phyloP scores from a whole-genome alignment of 306 rosid species.

The Dalbergia cultrata region DNA sequence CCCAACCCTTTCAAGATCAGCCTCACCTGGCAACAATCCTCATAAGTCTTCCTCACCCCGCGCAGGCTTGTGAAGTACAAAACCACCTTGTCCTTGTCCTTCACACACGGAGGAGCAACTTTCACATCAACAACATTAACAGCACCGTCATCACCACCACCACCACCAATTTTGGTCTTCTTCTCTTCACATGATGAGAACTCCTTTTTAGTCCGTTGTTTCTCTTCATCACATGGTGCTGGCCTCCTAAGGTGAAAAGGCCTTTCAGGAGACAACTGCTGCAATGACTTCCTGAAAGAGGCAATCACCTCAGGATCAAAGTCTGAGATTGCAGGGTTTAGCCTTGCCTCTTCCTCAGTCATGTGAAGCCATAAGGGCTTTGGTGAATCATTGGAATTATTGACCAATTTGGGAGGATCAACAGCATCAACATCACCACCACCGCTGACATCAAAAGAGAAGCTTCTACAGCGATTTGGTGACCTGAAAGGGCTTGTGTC shows the following conservation, averaged over 20 bases:
- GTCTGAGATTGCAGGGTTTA: constrained; percentile 49
- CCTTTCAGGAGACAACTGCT: constrained; percentile 47
- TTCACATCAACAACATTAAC: constrained; percentile 32
- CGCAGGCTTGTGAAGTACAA: constrained; percentile 85
- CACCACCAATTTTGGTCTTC: constrained; percentile 1
- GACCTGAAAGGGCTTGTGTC: constrained; percentile 75
- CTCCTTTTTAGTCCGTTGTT: constrained; percentile 7
- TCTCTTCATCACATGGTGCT: constrained; percentile 15
- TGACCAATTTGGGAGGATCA: constrained; percentile 49
- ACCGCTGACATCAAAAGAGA: constrained; percentile 72
- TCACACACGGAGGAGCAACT: constrained; percentile 33
- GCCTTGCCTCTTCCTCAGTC: constrained; percentile 51
- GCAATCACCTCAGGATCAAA: constrained; percentile 77
- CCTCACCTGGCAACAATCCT: constrained; percentile 91
- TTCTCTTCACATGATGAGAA: constrained; percentile 36
- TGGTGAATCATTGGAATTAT: not conserved
- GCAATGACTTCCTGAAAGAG: constrained; percentile 63
- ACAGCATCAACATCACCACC: constrained; percentile 3
- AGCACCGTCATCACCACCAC: not conserved
- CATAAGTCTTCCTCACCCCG: constrained; percentile 94
- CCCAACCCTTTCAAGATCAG: constrained; percentile 72
- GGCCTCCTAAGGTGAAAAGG: constrained; percentile 44
- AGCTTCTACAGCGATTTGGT: constrained; percentile 70
- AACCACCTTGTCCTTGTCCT: constrained; percentile 62
- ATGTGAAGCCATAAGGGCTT: constrained; percentile 63